These are phyloP conservation scores for Trichocladium antarcticum DNA, from an alignment of 495 filamentous ascomycete species.

Conservation along the genomic window DNA sequence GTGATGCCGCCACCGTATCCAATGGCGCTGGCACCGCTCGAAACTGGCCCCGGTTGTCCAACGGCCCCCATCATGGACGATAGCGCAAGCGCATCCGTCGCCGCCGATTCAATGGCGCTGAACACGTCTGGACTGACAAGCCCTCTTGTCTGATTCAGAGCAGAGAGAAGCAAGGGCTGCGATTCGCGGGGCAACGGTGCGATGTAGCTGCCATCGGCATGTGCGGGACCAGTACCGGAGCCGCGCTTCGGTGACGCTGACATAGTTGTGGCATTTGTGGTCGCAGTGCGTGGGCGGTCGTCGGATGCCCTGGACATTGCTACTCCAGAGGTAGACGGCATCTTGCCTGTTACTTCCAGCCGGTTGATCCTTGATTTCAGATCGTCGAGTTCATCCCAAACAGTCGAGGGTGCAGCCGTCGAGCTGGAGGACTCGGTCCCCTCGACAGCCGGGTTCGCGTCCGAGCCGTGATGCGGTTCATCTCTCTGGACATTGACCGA, in stretches of 20 bases:
- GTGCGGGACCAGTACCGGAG: slow-evolving; percentile 38
- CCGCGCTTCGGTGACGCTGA: slow-evolving; percentile 72
- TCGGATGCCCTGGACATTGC: slow-evolving; percentile 62
- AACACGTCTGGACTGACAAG: slow-evolving; percentile 62
- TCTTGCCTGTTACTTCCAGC: slow-evolving; percentile 80
- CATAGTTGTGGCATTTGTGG: slow-evolving; percentile 84
- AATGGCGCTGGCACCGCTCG: slow-evolving; percentile 50
- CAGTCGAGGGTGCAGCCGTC: slow-evolving; percentile 76
- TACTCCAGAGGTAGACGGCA: slow-evolving; percentile 67
- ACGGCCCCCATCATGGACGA: slow-evolving; percentile 59
- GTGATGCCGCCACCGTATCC: slow-evolving; percentile 49
- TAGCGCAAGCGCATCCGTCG: slow-evolving; percentile 66
- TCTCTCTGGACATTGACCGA: slow-evolving; percentile 27
- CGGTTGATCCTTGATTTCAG: slow-evolving; percentile 87
- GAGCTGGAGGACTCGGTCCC: slow-evolving; percentile 76
- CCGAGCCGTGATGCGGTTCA: slow-evolving; percentile 22
- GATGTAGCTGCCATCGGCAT: slow-evolving; percentile 21
- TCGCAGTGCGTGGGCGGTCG: slow-evolving; percentile 81
- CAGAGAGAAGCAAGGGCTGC: slow-evolving; percentile 71
- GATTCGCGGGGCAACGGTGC: slow-evolving; percentile 33
- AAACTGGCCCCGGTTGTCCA: slow-evolving; percentile 49
- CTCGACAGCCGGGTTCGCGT: slow-evolving; percentile 35
- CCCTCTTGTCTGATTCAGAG: slow-evolving; percentile 62
- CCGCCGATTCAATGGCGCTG: slow-evolving; percentile 68
- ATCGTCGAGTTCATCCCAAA: slow-evolving; percentile 97